Conservation (phyloP, 306 rosid genomes). For the Cajanus cajan region DNA sequence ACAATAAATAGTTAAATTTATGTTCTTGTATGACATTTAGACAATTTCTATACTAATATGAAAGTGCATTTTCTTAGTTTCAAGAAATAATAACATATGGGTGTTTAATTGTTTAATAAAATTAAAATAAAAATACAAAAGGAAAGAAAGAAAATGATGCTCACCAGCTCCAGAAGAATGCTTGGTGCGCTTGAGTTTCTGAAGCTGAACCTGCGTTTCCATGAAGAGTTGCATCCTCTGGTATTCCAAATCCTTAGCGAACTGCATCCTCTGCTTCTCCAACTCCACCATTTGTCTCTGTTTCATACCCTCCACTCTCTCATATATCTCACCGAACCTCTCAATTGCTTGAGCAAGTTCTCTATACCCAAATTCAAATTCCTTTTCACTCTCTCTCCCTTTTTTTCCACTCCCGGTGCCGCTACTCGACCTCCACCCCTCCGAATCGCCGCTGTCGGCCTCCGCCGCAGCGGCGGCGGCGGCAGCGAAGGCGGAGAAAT, state of each 20-base stretch:
- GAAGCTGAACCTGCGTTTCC: constrained; percentile 62
- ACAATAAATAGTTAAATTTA: no score
- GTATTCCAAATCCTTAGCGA: constrained; percentile 66
- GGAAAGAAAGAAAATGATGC: not conserved
- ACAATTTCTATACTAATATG: no score
- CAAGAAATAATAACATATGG: no score
- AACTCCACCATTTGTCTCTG: constrained; percentile 64
- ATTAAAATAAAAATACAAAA: no score
- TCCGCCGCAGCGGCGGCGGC: no score
- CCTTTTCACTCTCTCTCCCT: not conserved
- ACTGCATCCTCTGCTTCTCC: constrained; percentile 76
- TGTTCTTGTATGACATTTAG: no score
- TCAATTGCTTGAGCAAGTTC: constrained; percentile 56
- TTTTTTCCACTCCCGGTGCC: constrained; percentile 30
- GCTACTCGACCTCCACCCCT: constrained; percentile 23
- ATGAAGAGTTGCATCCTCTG: constrained; percentile 61
- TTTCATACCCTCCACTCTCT: constrained; percentile 60
- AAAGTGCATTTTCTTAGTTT: no score
- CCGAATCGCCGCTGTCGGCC: constrained; percentile 11
- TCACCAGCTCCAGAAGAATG: constrained; percentile 44
- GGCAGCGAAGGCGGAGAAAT: constrained; percentile 42
- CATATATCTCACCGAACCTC: constrained; percentile 54
- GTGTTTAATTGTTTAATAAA: no score
- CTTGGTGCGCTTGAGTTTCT: constrained; percentile 51
- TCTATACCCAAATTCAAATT: constrained; percentile 35